phyloP scores from a whole-genome alignment of 2,329 filamentous ascomycete species.

The Clarireedia paspali region DNA sequence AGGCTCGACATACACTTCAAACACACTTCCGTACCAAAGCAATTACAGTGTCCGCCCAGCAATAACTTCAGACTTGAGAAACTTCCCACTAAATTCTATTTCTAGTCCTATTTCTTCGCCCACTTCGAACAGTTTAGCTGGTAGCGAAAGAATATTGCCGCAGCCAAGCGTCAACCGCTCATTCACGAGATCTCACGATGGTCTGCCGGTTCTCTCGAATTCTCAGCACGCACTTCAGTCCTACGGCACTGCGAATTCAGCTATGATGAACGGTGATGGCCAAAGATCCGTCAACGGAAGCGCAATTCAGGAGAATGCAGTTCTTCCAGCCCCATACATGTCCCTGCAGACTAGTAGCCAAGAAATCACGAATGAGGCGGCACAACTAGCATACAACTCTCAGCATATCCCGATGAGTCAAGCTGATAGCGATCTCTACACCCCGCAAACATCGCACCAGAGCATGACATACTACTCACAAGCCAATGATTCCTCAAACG shows the following conservation, averaged over 20 bases:
- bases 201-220: neutral
- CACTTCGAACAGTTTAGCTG: neutral
- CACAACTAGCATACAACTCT: constrained; percentile 1
- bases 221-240: neutral
- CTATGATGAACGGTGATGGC: neutral
- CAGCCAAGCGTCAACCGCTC: constrained; percentile 2
- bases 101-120: neutral
- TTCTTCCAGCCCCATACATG: constrained; percentile 15
- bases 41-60: constrained; percentile 1
- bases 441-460: neutral
- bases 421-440: neutral
- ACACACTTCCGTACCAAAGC: neutral
- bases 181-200: constrained; percentile 2
- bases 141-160: neutral
- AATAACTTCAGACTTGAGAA: constrained; percentile 2
- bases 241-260: neutral
- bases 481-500: neutral
- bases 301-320: constrained; percentile 11
- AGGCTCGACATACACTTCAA: neutral
- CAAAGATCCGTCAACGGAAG: neutral
- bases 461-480: neutral
- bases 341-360: constrained; percentile 20
- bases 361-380: constrained; percentile 13
- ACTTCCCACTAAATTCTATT: neutral
- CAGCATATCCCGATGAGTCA: neutral